A percentile compares a stretch with the other conserved stretches of the same genome.
Conservation (phyloP, 208 protist species). For the Acanthamoeba castellanii region DNA sequence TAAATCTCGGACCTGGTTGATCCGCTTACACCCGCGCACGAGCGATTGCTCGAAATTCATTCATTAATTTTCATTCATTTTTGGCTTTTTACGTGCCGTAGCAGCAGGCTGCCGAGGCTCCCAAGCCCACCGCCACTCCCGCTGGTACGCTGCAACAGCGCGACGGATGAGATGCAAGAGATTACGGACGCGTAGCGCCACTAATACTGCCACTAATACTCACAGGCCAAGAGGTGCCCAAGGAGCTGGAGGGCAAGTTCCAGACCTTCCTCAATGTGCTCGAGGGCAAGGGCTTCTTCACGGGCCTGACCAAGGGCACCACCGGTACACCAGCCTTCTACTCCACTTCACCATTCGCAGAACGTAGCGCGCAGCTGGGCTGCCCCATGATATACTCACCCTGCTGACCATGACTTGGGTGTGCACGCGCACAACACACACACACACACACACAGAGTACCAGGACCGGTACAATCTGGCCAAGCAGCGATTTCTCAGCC, state of each 20-base stretch:
- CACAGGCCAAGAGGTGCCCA: neutral
- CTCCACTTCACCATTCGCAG: neutral
- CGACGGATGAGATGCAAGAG: too few species aligned
- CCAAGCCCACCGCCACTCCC: neutral
- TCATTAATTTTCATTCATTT: too few species aligned
- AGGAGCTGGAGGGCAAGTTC: conserved; percentile 54
- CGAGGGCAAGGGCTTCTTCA: conserved; percentile 43
- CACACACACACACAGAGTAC: conserved; percentile 13
- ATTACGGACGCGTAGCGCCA: neutral
- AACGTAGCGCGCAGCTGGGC: too few species aligned
- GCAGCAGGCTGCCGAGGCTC: neutral
- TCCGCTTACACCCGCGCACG: neutral
- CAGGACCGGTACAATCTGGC: conserved; percentile 34
- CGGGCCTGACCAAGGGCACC: conserved; percentile 5
- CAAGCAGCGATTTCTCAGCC: conserved; percentile 39
- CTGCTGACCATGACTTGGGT: neutral
- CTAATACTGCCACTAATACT: neutral
- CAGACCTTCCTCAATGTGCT: conserved; percentile 55
- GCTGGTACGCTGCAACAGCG: neutral
- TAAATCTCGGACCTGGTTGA: too few species aligned
- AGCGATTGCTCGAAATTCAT: neutral
- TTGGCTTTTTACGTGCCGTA: neutral
- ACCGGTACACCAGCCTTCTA: neutral
- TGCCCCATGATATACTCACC: too few species aligned
- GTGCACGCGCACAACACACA: too few species aligned